Evolutionary conservation across 108 stramenopile genomes (phyloP).

Genomic region (Skeletonema costatum): DNA sequence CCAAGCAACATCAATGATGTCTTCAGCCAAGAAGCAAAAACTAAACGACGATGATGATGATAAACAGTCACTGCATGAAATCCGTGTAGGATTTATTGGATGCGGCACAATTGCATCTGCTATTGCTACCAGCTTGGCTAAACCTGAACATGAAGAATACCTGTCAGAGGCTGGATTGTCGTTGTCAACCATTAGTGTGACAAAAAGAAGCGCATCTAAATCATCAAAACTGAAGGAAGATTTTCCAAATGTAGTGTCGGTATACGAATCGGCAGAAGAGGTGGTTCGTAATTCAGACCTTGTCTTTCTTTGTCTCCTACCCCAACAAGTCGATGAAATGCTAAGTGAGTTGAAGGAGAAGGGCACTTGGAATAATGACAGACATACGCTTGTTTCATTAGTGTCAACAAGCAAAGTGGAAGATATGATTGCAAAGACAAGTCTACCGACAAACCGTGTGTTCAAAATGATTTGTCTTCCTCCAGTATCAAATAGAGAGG

Average conservation of each 20-base stretch:
- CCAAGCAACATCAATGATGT: background rate
- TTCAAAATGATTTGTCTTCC: conserved; percentile 89
- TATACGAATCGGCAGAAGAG: conserved; percentile 67
- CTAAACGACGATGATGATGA: background rate
- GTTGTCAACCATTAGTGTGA: conserved; percentile 53
- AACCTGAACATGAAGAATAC: conserved; percentile 4
- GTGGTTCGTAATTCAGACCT: conserved; percentile 71
- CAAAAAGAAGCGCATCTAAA: conserved; percentile 62
- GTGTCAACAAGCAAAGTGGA: conserved; percentile 52
- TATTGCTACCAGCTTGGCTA: conserved; percentile 70
- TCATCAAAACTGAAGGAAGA: conserved; percentile 41
- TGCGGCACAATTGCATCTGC: conserved; percentile 81
- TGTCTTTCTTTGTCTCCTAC: conserved; percentile 78
- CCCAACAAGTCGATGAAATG: conserved; percentile 58
- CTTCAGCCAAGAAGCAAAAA: background rate
- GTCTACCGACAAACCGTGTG: conserved; percentile 35
- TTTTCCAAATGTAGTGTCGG: conserved; percentile 53
- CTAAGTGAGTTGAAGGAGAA: conserved; percentile 51
- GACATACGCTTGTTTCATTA: conserved; percentile 77
- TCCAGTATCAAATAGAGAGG: conserved; percentile 59
- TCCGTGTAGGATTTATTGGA: conserved; percentile 74
- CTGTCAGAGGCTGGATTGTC: conserved; percentile 14
- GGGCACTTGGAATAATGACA: conserved; percentile 22
- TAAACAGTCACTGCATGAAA: background rate
- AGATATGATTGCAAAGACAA: conserved; percentile 21